phyloP scores from a whole-genome alignment of 2,329 filamentous ascomycete genomes.

The Botryosphaeria agaves region DNA sequence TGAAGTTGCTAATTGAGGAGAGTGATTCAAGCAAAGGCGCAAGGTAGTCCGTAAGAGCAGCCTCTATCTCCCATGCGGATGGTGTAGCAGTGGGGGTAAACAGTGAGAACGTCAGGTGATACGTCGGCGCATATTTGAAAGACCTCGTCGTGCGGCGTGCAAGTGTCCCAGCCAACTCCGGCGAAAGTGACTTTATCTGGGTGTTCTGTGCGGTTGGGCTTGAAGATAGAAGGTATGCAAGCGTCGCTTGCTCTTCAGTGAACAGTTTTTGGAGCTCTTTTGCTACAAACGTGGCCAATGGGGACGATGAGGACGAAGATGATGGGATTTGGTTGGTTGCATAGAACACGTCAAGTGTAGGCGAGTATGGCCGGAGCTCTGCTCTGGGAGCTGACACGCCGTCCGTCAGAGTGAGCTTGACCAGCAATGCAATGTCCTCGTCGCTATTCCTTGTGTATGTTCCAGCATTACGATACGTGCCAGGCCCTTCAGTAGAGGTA shows the following conservation, averaged over 20 bases:
- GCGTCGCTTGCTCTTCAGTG: slow-evolving; percentile 72
- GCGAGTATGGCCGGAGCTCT: slow-evolving; percentile 48
- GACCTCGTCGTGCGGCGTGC: slow-evolving; percentile 59
- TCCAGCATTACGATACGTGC: no score
- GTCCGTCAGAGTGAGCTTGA: slow-evolving; percentile 51
- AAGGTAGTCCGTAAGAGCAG: slow-evolving; percentile 65
- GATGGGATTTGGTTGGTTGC: slow-evolving; percentile 50
- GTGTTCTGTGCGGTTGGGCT: slow-evolving; percentile 9
- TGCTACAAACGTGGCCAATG: slow-evolving; percentile 62
- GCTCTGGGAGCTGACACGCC: slow-evolving; percentile 34
- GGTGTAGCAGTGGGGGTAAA: slow-evolving; percentile 67
- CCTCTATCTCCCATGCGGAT: slow-evolving; percentile 81
- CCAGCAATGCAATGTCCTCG: slow-evolving; percentile 43
- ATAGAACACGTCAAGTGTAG: slow-evolving; percentile 64
- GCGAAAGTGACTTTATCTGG: slow-evolving; percentile 16
- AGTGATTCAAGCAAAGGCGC: slow-evolving; percentile 65
- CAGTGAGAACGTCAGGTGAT: slow-evolving; percentile 89
- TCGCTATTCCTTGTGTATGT: no score
- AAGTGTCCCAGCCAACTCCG: slow-evolving; percentile 33
- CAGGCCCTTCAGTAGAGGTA: no score
- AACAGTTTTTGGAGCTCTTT: slow-evolving; percentile 63
- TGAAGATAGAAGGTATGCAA: slow-evolving; percentile 23
- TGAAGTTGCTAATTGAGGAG: slow-evolving; percentile 79
- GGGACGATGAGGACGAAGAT: slow-evolving; percentile 50
- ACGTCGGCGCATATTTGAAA: slow-evolving; percentile 81